Conservation (phyloP, 495 filamentous ascomycete species). For the Lepidopterella palustris region DNA sequence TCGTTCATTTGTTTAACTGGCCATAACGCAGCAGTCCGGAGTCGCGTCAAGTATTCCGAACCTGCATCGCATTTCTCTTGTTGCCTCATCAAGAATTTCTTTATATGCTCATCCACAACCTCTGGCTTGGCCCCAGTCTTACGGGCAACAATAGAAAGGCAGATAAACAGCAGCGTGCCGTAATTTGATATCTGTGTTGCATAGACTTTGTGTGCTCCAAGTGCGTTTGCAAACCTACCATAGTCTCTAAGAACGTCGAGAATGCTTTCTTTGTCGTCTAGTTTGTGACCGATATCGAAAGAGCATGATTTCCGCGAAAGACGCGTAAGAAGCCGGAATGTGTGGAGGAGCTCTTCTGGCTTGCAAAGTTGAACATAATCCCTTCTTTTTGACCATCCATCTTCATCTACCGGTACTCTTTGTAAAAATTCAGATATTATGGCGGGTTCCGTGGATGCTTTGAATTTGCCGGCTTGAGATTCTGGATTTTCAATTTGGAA, state of each 20-base stretch:
- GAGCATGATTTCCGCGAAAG: not conserved
- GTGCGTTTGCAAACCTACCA: not conserved
- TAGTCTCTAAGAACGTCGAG: not conserved
- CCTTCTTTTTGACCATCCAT: not conserved
- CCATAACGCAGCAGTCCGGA: not conserved
- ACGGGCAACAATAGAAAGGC: not conserved
- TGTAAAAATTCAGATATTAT: not conserved
- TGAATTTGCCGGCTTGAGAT: no score
- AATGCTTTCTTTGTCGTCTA: not conserved
- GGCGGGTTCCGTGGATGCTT: no score
- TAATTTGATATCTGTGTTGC: not conserved
- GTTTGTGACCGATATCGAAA: not conserved
- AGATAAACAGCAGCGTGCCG: not conserved
- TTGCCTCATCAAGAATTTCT: not conserved
- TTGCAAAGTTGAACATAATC: not conserved
- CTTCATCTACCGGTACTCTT: not conserved
- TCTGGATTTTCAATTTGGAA: no score
- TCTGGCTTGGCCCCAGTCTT: not conserved
- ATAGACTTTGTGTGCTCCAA: not conserved
- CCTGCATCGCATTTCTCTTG: not conserved
- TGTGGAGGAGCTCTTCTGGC: not conserved
- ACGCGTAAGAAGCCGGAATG: not conserved
- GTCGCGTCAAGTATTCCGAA: not conserved
- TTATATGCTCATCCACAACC: not conserved
- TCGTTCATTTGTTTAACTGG: not conserved